Evolutionary conservation across 2,329 filamentous ascomycete species (phyloP).

Genomic region (Ophiostoma pallidulum): DNA sequence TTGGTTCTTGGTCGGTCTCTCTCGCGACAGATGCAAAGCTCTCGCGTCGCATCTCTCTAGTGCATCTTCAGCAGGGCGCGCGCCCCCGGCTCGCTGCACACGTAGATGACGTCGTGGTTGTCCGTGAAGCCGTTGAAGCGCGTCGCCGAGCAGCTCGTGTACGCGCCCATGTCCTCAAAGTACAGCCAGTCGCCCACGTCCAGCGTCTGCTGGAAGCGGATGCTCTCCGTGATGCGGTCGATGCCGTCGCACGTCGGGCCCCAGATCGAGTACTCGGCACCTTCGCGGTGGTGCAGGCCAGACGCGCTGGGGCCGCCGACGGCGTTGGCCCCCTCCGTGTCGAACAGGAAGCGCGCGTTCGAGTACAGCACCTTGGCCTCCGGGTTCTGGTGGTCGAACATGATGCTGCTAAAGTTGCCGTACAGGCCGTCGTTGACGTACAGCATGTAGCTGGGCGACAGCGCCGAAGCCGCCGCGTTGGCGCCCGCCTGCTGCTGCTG

Average conservation of each 20-base stretch:
- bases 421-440: conserved; percentile 98
- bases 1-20: background rate
- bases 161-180: conserved; percentile 98
- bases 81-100: conserved; percentile 87
- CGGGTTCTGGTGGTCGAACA: conserved; percentile 96
- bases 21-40: background rate
- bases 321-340: conserved; percentile 28
- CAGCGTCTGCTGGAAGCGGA: conserved; percentile 64
- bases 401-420: conserved; percentile 98
- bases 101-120: conserved; percentile 84
- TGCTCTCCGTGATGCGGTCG: conserved; percentile 80
- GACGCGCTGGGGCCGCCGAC: conserved; percentile 25
- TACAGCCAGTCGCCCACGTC: conserved; percentile 97
- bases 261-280: conserved; percentile 89
- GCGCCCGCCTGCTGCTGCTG: no score
- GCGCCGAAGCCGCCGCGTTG: no score
- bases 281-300: conserved; percentile 31
- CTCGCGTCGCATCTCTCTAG: background rate
- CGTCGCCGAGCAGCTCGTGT: conserved; percentile 96
- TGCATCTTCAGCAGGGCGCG: conserved; percentile 53
- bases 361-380: conserved; percentile 69
- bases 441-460: conserved; percentile 74
- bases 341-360: conserved; percentile 47
- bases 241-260: conserved; percentile 97
- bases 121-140: conserved; percentile 97